phyloP scores from a whole-genome alignment of 2,329 filamentous ascomycete species.

The Orbilia oligospora region DNA sequence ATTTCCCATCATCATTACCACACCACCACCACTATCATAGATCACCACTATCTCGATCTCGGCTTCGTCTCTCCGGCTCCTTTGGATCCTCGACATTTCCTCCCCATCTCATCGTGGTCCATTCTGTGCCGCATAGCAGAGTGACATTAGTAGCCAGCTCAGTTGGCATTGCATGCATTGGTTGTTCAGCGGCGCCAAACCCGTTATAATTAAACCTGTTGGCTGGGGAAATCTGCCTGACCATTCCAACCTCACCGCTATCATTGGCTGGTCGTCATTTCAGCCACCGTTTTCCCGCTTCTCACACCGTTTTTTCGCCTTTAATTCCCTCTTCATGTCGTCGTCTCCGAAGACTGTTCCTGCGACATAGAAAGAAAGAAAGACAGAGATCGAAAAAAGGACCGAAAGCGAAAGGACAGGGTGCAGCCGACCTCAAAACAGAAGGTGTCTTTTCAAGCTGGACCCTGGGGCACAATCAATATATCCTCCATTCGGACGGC shows the following conservation, averaged over 20 bases:
- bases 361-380: constrained; percentile 22
- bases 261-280: constrained; percentile 47
- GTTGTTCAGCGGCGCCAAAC: neutral
- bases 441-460: constrained; percentile 37
- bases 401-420: constrained; percentile 1
- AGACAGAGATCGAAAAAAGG: neutral
- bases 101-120: neutral
- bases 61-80: neutral
- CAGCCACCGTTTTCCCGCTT: constrained; percentile 15
- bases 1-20: constrained; percentile 1
- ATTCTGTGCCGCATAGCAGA: neutral
- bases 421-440: constrained; percentile 39
- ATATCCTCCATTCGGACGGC: constrained; percentile 6
- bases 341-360: constrained; percentile 25
- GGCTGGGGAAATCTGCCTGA: constrained; percentile 29
- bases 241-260: constrained; percentile 54
- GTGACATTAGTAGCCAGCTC: neutral
- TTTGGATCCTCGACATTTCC: neutral
- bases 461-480: constrained; percentile 20
- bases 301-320: neutral
- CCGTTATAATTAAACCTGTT: constrained; percentile 12
- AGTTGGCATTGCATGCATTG: neutral
- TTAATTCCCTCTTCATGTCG: constrained; percentile 37
- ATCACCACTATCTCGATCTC: neutral
- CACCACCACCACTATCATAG: neutral